Percentiles rank a stretch among this genome's conserved stretches.
Evolutionary conservation across 2,329 filamentous ascomycete species (phyloP).

Genomic region (Arthroderma sp.): DNA sequence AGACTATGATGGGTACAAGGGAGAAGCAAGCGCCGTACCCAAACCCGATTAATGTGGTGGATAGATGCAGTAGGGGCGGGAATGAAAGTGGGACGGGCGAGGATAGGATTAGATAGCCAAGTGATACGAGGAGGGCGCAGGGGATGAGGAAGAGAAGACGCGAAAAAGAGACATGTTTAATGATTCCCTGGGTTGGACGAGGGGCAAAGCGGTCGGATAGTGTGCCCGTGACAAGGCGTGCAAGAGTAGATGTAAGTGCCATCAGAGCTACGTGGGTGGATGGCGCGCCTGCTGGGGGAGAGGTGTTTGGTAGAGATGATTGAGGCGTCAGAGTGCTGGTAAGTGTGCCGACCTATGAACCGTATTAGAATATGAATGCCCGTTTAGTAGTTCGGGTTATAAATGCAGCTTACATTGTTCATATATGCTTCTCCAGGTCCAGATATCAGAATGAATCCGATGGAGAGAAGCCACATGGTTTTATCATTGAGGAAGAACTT

Average conservation of each 20-base stretch:
- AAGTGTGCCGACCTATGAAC: slow-evolving; percentile 60
- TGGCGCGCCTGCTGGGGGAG: slow-evolving; percentile 49
- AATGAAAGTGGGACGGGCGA: slow-evolving; percentile 68
- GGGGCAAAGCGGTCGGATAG: slow-evolving; percentile 78
- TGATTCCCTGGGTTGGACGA: slow-evolving; percentile 37
- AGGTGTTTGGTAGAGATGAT: slow-evolving; percentile 40
- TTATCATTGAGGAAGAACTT: slow-evolving; percentile 69
- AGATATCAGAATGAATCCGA: slow-evolving; percentile 83
- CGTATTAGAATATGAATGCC: not conserved
- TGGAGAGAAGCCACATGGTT: slow-evolving; percentile 91
- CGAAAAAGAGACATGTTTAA: slow-evolving; percentile 49
- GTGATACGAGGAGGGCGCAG: slow-evolving; percentile 60
- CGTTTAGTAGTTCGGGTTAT: not conserved
- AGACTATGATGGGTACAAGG: slow-evolving; percentile 80
- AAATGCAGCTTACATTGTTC: slow-evolving; percentile 53
- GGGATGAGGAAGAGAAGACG: slow-evolving; percentile 68
- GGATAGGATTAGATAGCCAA: slow-evolving; percentile 67
- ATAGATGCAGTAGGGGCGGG: slow-evolving; percentile 69
- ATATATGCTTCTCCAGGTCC: slow-evolving; percentile 96
- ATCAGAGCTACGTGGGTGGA: slow-evolving; percentile 84
- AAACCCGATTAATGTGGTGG: slow-evolving; percentile 71
- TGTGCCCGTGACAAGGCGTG: slow-evolving; percentile 77
- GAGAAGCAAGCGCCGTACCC: slow-evolving; percentile 90
- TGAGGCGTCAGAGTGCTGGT: slow-evolving; percentile 68
- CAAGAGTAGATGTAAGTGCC: slow-evolving; percentile 78